Evolutionary conservation across 768 basidiomycete genomes (phyloP).

Genomic region (Psilocybe azurescens): DNA sequence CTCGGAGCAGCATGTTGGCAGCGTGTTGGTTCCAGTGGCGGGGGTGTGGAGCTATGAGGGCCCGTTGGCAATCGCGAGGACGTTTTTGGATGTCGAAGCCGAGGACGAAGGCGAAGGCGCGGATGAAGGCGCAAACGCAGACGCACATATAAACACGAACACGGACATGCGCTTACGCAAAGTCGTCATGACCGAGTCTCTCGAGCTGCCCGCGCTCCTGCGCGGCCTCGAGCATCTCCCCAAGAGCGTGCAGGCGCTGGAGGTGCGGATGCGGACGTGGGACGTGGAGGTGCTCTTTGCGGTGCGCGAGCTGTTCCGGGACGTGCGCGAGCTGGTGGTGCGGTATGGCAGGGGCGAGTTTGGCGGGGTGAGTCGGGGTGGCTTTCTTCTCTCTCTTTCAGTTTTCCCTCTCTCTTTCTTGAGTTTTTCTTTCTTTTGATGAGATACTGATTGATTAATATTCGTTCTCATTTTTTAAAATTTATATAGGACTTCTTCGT

Average conservation of each 20-base stretch:
- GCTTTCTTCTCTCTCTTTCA: background rate
- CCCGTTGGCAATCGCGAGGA: slow-evolving; percentile 26
- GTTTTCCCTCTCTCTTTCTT: background rate
- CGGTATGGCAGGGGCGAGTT: slow-evolving; percentile 28
- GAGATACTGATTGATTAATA: no score
- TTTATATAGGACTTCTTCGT: slow-evolving; percentile 32
- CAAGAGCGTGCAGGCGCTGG: slow-evolving; percentile 22
- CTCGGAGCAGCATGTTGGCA: slow-evolving; percentile 29
- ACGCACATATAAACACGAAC: no score
- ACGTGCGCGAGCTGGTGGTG: slow-evolving; percentile 24
- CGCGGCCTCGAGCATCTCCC: slow-evolving; percentile 29
- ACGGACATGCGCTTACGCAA: slow-evolving; percentile 17
- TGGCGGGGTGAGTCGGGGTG: slow-evolving; percentile 24
- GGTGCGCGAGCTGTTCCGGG: slow-evolving; percentile 28
- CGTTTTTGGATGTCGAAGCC: background rate
- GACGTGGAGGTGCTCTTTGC: slow-evolving; percentile 38
- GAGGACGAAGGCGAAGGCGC: background rate
- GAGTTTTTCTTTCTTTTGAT: no score
- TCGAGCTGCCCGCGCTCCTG: slow-evolving; percentile 23
- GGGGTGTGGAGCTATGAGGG: slow-evolving; percentile 34
- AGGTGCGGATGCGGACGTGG: slow-evolving; percentile 31
- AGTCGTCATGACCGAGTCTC: slow-evolving; percentile 26
- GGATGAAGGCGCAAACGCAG: no score
- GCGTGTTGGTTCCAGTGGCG: slow-evolving; percentile 24
- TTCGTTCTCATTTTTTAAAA: no score